phyloP scores from a whole-genome alignment of 768 basidiomycete species.

The Pleurotus giganteus region DNA sequence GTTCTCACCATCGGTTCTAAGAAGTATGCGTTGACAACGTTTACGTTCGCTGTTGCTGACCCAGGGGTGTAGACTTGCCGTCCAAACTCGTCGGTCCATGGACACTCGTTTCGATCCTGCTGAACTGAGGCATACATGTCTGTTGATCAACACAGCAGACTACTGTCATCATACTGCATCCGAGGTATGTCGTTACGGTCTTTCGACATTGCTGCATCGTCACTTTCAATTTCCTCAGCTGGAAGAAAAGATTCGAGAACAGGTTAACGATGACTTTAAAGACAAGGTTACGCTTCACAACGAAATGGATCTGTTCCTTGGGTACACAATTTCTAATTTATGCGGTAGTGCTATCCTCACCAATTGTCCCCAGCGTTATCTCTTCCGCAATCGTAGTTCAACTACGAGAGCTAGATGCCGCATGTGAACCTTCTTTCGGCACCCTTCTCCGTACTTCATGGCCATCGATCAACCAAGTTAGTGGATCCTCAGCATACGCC shows the following conservation, averaged over 20 bases:
- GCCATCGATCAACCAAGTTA: constrained; percentile 79
- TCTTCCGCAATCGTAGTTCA: constrained; percentile 80
- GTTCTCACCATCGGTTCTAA: constrained; percentile 75
- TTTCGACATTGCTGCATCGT: not conserved
- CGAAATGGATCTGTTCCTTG: constrained; percentile 87
- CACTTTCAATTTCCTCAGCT: constrained; percentile 45
- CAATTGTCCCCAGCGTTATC: constrained; percentile 55
- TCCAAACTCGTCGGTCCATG: constrained; percentile 60
- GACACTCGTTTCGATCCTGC: constrained; percentile 77
- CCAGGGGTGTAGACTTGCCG: constrained; percentile 28
- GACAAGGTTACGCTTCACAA: constrained; percentile 79
- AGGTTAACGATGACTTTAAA: constrained; percentile 72
- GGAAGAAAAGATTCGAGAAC: constrained; percentile 87
- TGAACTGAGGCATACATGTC: constrained; percentile 78
- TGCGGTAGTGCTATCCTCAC: not conserved
- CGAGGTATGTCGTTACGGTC: constrained; percentile 50
- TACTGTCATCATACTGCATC: constrained; percentile 92
- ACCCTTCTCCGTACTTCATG: constrained; percentile 78
- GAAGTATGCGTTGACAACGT: constrained; percentile 40
- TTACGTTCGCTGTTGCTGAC: not conserved
- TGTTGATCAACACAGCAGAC: constrained; percentile 96
- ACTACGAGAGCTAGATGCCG: constrained; percentile 82
- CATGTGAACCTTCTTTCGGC: constrained; percentile 76
- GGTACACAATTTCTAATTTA: constrained; percentile 42
- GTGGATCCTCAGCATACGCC: constrained; percentile 80